These are phyloP conservation scores for Exophiala alcalophila DNA, from an alignment of 2,329 filamentous ascomycete genomes.

Conservation along the genomic window DNA sequence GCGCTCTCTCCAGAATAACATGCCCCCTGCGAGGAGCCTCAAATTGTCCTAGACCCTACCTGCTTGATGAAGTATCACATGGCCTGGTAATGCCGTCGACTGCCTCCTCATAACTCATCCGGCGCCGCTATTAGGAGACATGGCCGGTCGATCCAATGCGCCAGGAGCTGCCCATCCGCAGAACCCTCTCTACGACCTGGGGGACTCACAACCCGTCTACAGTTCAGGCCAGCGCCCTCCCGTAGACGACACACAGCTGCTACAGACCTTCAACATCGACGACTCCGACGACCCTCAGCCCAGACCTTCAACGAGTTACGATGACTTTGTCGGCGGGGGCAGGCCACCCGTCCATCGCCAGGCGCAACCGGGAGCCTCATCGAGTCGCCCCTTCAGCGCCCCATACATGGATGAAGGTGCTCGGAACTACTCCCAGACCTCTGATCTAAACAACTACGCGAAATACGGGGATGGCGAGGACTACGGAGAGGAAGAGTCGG, in stretches of 20 bases:
- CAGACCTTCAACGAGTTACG: constrained; percentile 87
- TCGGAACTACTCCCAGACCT: constrained; percentile 67
- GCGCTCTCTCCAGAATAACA: background rate
- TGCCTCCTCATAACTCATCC: constrained; percentile 9
- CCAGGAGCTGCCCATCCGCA: constrained; percentile 30
- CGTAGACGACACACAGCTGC: constrained; percentile 76
- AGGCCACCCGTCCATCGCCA: constrained; percentile 28
- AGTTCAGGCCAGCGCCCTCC: constrained; percentile 71
- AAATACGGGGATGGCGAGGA: constrained; percentile 89
- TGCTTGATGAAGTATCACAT: too few species aligned
- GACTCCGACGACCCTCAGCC: constrained; percentile 60
- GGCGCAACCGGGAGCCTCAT: constrained; percentile 34
- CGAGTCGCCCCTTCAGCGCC: constrained; percentile 35
- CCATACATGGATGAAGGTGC: constrained; percentile 36
- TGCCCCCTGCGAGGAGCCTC: constrained; percentile 6
- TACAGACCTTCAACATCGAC: constrained; percentile 71
- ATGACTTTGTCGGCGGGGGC: constrained; percentile 77
- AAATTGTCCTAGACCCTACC: too few species aligned
- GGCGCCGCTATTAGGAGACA: constrained; percentile 20
- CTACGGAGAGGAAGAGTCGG: constrained; percentile 72
- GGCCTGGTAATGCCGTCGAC: constrained; percentile 12
- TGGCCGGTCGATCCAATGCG: constrained; percentile 29
- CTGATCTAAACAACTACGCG: constrained; percentile 81
- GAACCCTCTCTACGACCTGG: constrained; percentile 44
- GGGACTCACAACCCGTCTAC: constrained; percentile 54